phyloP scores from a whole-genome alignment of 2,329 filamentous ascomycete species.

The Cordyceps farinosa region DNA sequence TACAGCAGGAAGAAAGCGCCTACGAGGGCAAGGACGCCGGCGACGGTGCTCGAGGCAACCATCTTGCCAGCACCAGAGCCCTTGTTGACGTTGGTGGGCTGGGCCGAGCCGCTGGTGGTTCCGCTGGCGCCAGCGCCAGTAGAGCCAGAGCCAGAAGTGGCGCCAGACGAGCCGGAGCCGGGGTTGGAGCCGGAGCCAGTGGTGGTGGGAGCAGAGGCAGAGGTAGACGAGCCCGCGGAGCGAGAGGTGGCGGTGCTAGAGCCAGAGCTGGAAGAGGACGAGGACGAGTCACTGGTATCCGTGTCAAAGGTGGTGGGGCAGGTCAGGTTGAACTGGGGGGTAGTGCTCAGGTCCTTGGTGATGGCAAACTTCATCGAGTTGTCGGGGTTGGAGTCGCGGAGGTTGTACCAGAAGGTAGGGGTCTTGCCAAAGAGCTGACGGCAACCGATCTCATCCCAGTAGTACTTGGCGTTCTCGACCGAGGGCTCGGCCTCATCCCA shows the following conservation, averaged over 20 bases:
- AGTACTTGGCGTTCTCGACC: constrained; percentile 57
- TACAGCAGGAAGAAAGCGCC: constrained; percentile 17
- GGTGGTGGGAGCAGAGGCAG: not conserved
- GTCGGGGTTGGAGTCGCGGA: constrained; percentile 58
- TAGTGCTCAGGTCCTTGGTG: constrained; percentile 50
- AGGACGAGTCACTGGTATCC: constrained; percentile 19
- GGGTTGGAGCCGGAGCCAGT: not conserved
- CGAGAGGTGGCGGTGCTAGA: constrained; percentile 16
- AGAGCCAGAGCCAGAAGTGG: not conserved
- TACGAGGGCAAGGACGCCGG: constrained; percentile 16
- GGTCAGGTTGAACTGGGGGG: constrained; percentile 49
- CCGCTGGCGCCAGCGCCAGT: constrained; percentile 24
- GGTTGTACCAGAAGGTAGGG: constrained; percentile 59
- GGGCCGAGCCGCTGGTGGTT: not conserved
- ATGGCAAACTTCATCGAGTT: constrained; percentile 58
- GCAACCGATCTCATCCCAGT: constrained; percentile 62
- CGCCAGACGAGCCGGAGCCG: constrained; percentile 23
- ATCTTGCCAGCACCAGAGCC: constrained; percentile 11
- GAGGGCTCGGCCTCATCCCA: constrained; percentile 54
- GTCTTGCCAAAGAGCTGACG: constrained; percentile 51
- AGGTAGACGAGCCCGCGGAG: not conserved
- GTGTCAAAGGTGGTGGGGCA: constrained; percentile 46
- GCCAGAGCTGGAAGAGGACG: constrained; percentile 16
- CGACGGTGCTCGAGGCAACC: constrained; percentile 9
- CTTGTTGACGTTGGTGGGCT: not conserved